Base-by-base conservation (phyloP, 108 stramenopile species). In the Nitzschia palea region DNA sequence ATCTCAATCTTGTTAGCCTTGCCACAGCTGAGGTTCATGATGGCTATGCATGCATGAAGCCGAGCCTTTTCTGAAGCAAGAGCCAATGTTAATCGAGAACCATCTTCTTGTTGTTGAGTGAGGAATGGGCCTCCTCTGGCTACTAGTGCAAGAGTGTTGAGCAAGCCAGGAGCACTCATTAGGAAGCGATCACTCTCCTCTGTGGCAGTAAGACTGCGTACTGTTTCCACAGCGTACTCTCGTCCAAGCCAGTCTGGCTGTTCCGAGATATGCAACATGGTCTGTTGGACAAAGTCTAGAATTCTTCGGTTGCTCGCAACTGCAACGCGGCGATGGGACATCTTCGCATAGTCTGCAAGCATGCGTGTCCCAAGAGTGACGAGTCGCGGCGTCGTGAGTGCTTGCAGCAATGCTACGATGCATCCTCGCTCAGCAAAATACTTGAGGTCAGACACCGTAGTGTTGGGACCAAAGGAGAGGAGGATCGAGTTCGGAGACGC, bases 1-100 rank as follows among this genome's bases (percentile, higher is more conserved):
- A 94, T 94, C 70, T 91, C 90, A 61, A 91, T 80, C 78, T 94
- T 94, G 69, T 91, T 94, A 23, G 86, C 85, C 76, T 94, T 94
- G 35, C 93, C 93, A 65, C 93, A 94, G 55, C 87, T 89, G 65
- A 94, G 71, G 52, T 94, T 91, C 93, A 94, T 94, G 30, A 94
- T 90, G 48, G 93, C 93, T 62, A 94, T 94, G 66, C 93, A 94
- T 27, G 93, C 93, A 67, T 94, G 93, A 14, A 94, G 79, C 6
- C 88, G 67, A 2, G 90, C 90, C 76, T 91, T 91, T 25, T 88
- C 87, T 15, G 85, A 84, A 0, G 90, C 88, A 20, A 89, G 65
- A 23, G 88, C 78, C 12, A 81, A 52, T n/a, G 78, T 67, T 15
- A 44, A 52, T 15, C 61, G 53, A 15, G 54, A 27, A 26, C 61